These are phyloP conservation scores for Entamoeba dispar DNA, from an alignment of 208 protist species.

Conservation along the genomic window DNA sequence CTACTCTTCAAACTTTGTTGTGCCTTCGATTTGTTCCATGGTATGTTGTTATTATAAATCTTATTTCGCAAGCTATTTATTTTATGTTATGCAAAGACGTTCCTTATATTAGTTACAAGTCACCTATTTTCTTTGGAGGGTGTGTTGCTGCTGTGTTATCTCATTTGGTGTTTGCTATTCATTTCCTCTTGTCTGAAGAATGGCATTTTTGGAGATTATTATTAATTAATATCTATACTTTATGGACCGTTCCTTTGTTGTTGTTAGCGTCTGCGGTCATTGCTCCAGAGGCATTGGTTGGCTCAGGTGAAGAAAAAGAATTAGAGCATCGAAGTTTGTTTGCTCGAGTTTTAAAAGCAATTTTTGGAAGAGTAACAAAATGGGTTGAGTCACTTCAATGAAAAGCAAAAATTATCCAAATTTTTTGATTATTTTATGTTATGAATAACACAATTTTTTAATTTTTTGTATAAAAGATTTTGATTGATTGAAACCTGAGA, in stretches of 20 bases:
- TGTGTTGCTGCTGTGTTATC: neutral
- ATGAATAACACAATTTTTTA: neutral
- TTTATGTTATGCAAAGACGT: neutral
- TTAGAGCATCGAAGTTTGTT: neutral
- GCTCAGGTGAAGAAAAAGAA: neutral
- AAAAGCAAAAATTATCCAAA: neutral
- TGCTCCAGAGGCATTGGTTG: neutral
- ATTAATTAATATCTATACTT: neutral
- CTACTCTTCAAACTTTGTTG: neutral
- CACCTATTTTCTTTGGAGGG: neutral
- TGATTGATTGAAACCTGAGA: too few species aligned
- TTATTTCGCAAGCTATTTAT: neutral
- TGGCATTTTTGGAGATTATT: neutral
- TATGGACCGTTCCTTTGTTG: neutral
- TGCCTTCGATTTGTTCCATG: neutral
- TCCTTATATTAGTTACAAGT: neutral
- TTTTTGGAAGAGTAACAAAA: neutral
- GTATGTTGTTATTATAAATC: neutral
- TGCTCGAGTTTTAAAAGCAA: neutral
- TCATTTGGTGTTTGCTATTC: neutral
- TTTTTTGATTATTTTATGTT: neutral
- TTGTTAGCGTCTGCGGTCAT: neutral
- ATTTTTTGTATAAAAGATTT: neutral
- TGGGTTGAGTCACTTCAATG: neutral
- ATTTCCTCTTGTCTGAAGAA: neutral